A percentile compares a stretch with the other conserved stretches of the same genome.
phyloP scores from a whole-genome alignment of 1,284 basidiomycete genomes.

The Erythrobasidium hasegawianum region DNA sequence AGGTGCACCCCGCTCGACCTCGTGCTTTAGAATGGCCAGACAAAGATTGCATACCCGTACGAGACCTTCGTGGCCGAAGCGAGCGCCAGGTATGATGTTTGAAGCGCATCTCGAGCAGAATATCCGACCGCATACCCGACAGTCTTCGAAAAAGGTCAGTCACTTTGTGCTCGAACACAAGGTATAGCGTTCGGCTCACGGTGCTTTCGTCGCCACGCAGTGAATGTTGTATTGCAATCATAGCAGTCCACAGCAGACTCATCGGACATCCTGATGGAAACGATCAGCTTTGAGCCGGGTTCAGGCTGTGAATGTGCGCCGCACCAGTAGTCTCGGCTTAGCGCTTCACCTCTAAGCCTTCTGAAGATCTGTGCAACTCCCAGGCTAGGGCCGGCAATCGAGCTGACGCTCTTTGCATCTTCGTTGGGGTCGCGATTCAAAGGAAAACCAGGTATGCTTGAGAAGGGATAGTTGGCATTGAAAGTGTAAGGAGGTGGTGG shows the following conservation, averaged over 20 bases:
- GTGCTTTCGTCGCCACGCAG: conserved; percentile 86
- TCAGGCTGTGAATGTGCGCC: background rate
- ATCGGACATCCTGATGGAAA: conserved; percentile 75
- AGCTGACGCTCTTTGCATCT: conserved; percentile 32
- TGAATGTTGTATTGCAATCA: conserved; percentile 86
- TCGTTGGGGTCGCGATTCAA: conserved; percentile 19
- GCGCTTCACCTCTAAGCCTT: conserved; percentile 32
- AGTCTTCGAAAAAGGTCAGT: conserved; percentile 18
- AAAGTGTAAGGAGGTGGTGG: conserved; percentile 18
- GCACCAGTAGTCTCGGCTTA: conserved; percentile 29
- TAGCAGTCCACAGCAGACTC: conserved; percentile 93
- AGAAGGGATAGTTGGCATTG: conserved; percentile 6
- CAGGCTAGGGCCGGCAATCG: conserved; percentile 9
- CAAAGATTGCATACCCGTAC: conserved; percentile 93
- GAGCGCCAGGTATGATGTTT: conserved; percentile 92
- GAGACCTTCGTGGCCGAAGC: conserved; percentile 88
- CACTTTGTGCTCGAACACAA: no score
- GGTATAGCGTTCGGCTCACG: no score
- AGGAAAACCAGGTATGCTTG: conserved; percentile 35
- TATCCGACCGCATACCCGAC: conserved; percentile 57
- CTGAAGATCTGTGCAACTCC: conserved; percentile 35
- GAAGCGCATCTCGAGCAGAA: conserved; percentile 93
- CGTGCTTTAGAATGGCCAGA: conserved; percentile 66
- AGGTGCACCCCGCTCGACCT: background rate
- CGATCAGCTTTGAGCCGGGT: background rate